Evolutionary conservation across 2,329 filamentous ascomycete species (phyloP), one percentile per base, ranked within the genome.

Genomic region (Phaeophleospora eucalypticola): DNA sequence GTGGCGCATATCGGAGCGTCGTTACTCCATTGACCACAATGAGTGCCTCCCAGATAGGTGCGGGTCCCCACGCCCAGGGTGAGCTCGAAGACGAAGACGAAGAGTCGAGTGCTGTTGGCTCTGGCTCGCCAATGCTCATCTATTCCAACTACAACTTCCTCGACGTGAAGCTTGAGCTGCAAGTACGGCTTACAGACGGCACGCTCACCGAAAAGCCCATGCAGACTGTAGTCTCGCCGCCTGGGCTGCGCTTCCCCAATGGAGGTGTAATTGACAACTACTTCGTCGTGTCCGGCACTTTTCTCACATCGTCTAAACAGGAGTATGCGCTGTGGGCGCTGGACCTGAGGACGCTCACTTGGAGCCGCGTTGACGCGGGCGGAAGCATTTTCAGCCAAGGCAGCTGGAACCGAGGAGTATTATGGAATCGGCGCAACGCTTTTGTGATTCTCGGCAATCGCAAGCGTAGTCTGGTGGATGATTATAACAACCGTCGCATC

Each of bases 131-230:
- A 2, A 96, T 97, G 89, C 78, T 98, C 52, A 94, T 98, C 37
- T 98, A 98, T 68, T 97, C 91, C 18, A 98, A 98, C 65, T 98
- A 98, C 70, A 97, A 98, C 68, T 98, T 98, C 62, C 69, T 98
- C 45, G 91, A 98, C 60, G 93, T 98, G 56, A 97, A 95, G 66
- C 74, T 98, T 18, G 93, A 98, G 68, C 74, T 98, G 32, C 93
- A 97, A 67, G 82, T 98, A 39, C 82, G 93, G 43, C 76, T 86
- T 7, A 81, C 88, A 1, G 90, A 97, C 65, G 91, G 93, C 21
- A 83, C 82, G 0, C 72, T 98, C 43, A 80, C 82, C 1, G 93
- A 98, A 66, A 90, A 87, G 68, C 81, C 86, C 19, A 97, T 98
- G 91, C 83, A 84, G 15, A 86, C 87, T 15, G 79, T 81, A 4